Evolutionary conservation across 768 basidiomycete species (phyloP), one percentile per base, ranked within the genome.

Genomic region (Amanita pseudoporphyria): DNA sequence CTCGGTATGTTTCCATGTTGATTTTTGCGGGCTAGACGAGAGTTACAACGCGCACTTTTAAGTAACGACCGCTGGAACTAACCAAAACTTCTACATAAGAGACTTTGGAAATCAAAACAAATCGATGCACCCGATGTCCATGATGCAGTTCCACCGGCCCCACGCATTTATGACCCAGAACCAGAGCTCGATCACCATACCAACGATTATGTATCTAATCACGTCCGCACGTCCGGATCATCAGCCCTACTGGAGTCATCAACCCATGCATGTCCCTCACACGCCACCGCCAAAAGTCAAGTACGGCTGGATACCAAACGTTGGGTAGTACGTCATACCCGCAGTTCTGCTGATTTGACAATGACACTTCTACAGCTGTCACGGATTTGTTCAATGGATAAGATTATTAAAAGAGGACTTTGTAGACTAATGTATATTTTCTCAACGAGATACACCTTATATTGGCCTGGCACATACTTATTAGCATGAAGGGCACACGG

Each of bases 61-160:
- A 74, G 73, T 75, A 4, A 73, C 71, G 1, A 62, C 64, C 10
- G 63, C 64, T 0, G 72, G 72, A 6, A 65, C 64, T 0, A 64
- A 71, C 36, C 67, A 70, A 53, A 66, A 67, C 37, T 72, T 72
- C 57, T 63, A 62, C 21, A 62, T 72, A 30, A 58, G 51, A 13
- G 71, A 73, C 42, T 67, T 65, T 40, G 47, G 47, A n/a, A 49
- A 49, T 16, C 30, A 41, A 18, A 28, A 28, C 35, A 51, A 36
- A 45, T 51, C 31, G 50, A 52, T 26, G 56, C 58, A 31, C 52
- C 26, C 26, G 4, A 28, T 28, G 26, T 7, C 7, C 3, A 28
- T 28, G 26, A 9, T 21, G 0, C 7, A 22, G 7, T 35, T 47
- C 32, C 45, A 35, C 18, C 35, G 21, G 10, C 58, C 19, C 30